Evolutionary conservation across 2,329 filamentous ascomycete genomes (phyloP).

Genomic region (Neocatenulostroma microsporum): DNA sequence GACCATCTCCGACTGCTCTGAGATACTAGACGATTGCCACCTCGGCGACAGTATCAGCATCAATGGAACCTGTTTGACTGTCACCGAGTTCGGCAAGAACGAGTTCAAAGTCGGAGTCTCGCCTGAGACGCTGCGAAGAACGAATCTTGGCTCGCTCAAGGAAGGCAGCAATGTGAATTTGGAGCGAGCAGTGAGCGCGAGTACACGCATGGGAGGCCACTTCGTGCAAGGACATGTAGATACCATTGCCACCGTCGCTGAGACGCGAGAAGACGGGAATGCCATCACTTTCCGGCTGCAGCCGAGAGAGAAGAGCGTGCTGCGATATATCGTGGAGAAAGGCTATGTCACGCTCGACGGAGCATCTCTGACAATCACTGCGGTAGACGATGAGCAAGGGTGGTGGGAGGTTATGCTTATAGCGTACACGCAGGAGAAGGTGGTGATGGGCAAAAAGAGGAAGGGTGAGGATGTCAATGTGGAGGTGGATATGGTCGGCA

Average conservation of each 20-base stretch:
- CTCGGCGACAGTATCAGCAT: conserved; percentile 90
- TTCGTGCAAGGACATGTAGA: conserved; percentile 98
- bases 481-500: conserved; percentile 82
- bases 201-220: conserved; percentile 94
- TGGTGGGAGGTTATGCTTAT: conserved; percentile 98
- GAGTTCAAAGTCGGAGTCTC: conserved; percentile 88
- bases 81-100: conserved; percentile 59
- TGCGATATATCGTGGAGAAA: conserved; percentile 92
- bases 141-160: conserved; percentile 74
- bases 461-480: conserved; percentile 78
- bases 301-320: conserved; percentile 59
- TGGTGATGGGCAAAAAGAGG: conserved; percentile 73
- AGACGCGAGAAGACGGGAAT: conserved; percentile 74
- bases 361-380: conserved; percentile 85
- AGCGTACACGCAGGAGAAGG: conserved; percentile 87
- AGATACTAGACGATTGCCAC: conserved; percentile 74
- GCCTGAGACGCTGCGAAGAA: conserved; percentile 90
- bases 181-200: conserved; percentile 82
- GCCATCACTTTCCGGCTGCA: conserved; percentile 77
- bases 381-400: conserved; percentile 74
- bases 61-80: conserved; percentile 93
- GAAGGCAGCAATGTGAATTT: conserved; percentile 71
- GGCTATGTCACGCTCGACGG: conserved; percentile 92
- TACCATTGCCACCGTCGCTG: conserved; percentile 68
- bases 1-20: conserved; percentile 67